Conservation (phyloP, 1,284 basidiomycete species). For the Bjerkandera adusta region DNA sequence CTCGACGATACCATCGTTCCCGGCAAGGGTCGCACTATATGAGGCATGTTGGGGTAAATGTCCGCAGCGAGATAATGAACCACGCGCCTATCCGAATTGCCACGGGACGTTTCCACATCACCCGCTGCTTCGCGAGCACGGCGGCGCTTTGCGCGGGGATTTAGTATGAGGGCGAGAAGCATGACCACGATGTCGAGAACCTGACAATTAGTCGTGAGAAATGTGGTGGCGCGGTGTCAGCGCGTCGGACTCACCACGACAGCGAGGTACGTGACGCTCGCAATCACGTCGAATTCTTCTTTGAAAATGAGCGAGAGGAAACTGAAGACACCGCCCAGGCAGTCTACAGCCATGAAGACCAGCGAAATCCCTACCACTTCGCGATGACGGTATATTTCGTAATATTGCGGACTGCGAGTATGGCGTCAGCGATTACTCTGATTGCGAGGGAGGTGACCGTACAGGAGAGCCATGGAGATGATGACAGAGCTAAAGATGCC, state of each 20-base stretch:
- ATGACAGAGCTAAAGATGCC: conserved; percentile 63
- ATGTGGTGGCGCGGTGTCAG: no score
- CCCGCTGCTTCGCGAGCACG: conserved; percentile 16
- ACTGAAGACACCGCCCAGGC: conserved; percentile 69
- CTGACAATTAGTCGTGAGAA: conserved; percentile 24
- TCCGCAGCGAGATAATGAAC: not conserved
- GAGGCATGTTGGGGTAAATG: no score
- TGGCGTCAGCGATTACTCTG: not conserved
- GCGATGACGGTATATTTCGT: conserved; percentile 66
- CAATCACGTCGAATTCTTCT: conserved; percentile 60
- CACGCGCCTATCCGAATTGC: not conserved
- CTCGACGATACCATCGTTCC: not conserved
- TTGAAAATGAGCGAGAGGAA: conserved; percentile 71
- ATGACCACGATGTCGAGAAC: conserved; percentile 61
- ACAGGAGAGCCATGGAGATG: conserved; percentile 61
- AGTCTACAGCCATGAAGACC: conserved; percentile 69
- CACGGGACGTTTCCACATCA: not conserved
- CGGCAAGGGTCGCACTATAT: conserved; percentile 1
- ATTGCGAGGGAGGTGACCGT: conserved; percentile 18
- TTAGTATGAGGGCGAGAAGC: conserved; percentile 58
- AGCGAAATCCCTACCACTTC: conserved; percentile 76
- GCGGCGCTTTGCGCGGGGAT: conserved; percentile 39
- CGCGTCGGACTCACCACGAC: conserved; percentile 45
- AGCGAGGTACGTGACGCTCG: conserved; percentile 56
- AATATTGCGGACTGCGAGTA: conserved; percentile 45